Evolutionary conservation across 768 basidiomycete genomes (phyloP), one percentile per base, ranked within the genome.

Genomic region (Mycena belliarum): DNA sequence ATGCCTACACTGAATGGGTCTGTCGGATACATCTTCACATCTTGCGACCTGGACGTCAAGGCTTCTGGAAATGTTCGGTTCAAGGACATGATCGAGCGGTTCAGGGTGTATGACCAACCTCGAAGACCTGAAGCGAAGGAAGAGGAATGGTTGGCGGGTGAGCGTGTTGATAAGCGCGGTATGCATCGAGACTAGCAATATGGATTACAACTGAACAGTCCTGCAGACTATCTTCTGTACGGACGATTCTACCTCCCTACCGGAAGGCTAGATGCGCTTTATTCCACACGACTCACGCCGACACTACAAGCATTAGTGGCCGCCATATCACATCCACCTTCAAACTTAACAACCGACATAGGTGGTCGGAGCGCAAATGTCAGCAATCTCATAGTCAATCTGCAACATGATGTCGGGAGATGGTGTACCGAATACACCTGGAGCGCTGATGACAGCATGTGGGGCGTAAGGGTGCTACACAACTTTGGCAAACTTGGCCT

Each of bases 371-470:
- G 77, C 50, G 75, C 78, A 47, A 79, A 82, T 63, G 74, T 77
- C 58, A 89, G 83, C 68, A 91, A 91, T 60, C 68, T 85, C 68
- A 88, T 97, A 82, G 70, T 98, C 65, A 91, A 84, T 61, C 72
- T 98, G 33, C 94, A 96, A 71, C 95, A 97, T 67, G 94, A 97
- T 68, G 83, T 90, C 10, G 96, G 95, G 4, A 85, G 90, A 63
- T 95, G 90, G 86, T 92, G 92, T 63, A 88, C 90, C 3, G 96
- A 98, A 71, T 98, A 96, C 64, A 91, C 90, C 3, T 98, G 90
- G 79, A 95, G 93, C 63, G 91, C 92, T 1, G 91, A 94, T 63
- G 96, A 98, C 65, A 87, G 88, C 20, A 96, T 98, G 93, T 89
- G 87, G 79, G 96, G 96, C 16, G 71, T 93, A 18, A 82, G 91